Evolutionary conservation across 2,329 filamentous ascomycete species (phyloP), one percentile per base, ranked within the genome.

Genomic region (Penicillium concentricum): DNA sequence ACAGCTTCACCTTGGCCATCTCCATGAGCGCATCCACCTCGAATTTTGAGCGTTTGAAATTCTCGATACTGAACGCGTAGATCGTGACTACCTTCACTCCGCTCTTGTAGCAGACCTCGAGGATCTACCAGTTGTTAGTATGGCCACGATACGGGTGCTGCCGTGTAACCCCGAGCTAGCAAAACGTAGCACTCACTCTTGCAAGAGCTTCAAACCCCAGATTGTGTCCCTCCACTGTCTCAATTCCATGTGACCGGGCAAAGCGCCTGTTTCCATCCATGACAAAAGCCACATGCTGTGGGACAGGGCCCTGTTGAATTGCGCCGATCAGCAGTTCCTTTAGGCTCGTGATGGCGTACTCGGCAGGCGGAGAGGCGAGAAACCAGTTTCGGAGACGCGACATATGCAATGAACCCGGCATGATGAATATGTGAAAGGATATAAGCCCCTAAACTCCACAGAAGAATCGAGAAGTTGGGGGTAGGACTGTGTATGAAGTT

Each of bases 181-280:
- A 22, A 30, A 35, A 38, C 55, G 53, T 43, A 24, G 24, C 47
- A 76, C 84, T 52, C 79, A 93, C 91, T 71, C 88, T 87, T 48
- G 93, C 94, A 59, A 99, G 81, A 30, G 94, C 92, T 78, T 99
- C 94, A 68, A 97, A 99, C 2, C 94, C 94, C 66, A 96, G 79
- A 72, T 96, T 92, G 73, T 99, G 94, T 24, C 94, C 94, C 76
- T 99, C 93, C 34, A 97, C 87, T 0, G 92, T 96, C 79, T 99
- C 94, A 72, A 99, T 96, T 62, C 93, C 87, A 77, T 94, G 91
- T 61, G 83, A 89, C 60, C 90, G 84, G 15, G 94, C 94, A 78
- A 95, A 99, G 44, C 94, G 88, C 68, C 94, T 82, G 77, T 99
- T 99, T 54, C 94, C 94, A 73, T 99, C 94, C 94, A 99, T 99